Conservation (phyloP, 176 grass and related monocot genomes). For the Aechmea fasciata region DNA sequence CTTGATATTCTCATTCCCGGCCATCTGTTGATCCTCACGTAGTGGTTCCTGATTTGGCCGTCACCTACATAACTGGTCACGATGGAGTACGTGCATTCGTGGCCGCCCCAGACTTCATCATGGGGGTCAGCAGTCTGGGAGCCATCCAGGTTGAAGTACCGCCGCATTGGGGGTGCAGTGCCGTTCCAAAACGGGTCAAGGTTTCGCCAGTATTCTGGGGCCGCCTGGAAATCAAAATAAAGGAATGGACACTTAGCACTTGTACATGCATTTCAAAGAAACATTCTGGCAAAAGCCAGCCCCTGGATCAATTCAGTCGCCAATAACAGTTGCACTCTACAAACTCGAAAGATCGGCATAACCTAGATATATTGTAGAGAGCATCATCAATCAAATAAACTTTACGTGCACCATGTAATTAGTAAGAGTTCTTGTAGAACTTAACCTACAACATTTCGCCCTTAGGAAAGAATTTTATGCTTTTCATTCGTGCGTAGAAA, state of each 20-base stretch:
- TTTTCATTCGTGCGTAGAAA: neutral
- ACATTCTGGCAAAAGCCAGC: neutral
- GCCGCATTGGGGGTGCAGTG: constrained; percentile 62
- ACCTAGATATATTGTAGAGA: too few relatives aligned
- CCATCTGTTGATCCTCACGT: constrained; percentile 91
- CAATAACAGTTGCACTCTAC: too few relatives aligned
- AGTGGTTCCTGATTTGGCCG: constrained; percentile 58
- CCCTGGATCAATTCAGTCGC: too few relatives aligned
- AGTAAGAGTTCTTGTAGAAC: too few relatives aligned
- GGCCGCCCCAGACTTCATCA: constrained; percentile 73
- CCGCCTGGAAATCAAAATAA: constrained; percentile 40
- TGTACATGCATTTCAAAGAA: neutral
- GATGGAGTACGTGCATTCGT: constrained; percentile 71
- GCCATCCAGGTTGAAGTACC: constrained; percentile 75
- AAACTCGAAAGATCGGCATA: too few relatives aligned
- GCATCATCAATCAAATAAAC: too few relatives aligned
- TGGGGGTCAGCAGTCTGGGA: constrained; percentile 56
- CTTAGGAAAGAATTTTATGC: neutral
- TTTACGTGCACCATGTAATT: too few relatives aligned
- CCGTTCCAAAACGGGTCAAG: constrained; percentile 76
- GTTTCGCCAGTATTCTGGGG: constrained; percentile 83
- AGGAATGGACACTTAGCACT: neutral
- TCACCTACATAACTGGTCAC: constrained; percentile 64
- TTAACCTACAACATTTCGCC: too few relatives aligned
- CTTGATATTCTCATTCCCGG: constrained; percentile 52